Conservation (phyloP, 2,329 filamentous ascomycete species). For the Monilinia aucupariae region DNA sequence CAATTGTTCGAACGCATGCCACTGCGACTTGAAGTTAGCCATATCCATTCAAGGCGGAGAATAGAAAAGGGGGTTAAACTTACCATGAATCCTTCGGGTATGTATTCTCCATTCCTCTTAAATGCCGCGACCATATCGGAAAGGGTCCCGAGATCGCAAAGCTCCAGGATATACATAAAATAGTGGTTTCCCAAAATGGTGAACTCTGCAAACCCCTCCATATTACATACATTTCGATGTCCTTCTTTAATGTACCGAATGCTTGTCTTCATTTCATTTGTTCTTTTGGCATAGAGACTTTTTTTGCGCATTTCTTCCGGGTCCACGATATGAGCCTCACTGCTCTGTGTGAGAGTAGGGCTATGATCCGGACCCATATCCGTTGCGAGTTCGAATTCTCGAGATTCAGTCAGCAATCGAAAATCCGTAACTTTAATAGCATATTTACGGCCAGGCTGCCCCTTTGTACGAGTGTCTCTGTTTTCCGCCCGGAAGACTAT, state of each 20-base stretch:
- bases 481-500: constrained; percentile 5
- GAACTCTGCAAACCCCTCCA: constrained; percentile 1
- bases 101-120: fast-evolving
- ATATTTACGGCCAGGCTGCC: neutral
- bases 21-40: neutral
- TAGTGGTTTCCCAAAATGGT: neutral
- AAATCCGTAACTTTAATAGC: neutral
- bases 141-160: constrained; percentile 2
- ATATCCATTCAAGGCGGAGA: neutral
- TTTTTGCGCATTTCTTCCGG: neutral
- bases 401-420: neutral
- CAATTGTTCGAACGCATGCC: constrained; percentile 10
- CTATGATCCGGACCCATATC: neutral
- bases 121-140: fast-evolving
- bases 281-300: neutral
- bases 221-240: neutral
- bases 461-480: neutral
- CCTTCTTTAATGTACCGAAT: neutral
- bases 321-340: neutral
- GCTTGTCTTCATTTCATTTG: neutral
- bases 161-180: neutral
- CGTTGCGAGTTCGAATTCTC: neutral
- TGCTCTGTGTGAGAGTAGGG: neutral
- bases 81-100: constrained; percentile 6
- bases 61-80: neutral